Evolutionary conservation across 2,329 filamentous ascomycete species (phyloP), one percentile per base, ranked within the genome.

Genomic region (Monilinia fructicola): DNA sequence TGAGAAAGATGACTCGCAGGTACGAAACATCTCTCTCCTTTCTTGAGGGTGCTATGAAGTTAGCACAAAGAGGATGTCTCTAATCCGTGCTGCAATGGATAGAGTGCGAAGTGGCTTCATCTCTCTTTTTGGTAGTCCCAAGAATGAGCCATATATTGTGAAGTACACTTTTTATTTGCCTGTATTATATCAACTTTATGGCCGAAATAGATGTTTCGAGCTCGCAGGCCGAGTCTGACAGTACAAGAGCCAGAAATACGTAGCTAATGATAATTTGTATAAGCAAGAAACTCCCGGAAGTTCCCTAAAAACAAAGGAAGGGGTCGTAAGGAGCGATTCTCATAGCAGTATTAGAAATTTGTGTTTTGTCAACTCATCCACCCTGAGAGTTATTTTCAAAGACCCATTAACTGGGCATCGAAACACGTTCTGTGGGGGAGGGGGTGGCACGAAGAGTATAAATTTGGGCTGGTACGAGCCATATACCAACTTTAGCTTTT

Each of bases 391-490:
- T 28, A 61, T 21, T 61, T 48, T n/a, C 38, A 10, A 10, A 26
- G n/a, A 23, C 4, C 28, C 44, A 18, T 23, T 26, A n/a, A 61
- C 16, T 50, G 44, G 11, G 26, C n/a, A 40, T 50, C n/a, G 14
- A 61, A 61, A 50, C 44, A 14, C 16, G 58, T 38, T 61, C 44
- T 61, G 14, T 50, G 58, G 28, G n/a, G 44, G 9, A 60, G 44
- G n/a, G 21, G 44, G 31, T 61, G 28, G 44, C 44, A 61, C 44
- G 50, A 35, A 38, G 42, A 21, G 14, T 50, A 14, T 61, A 18
- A 26, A 35, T 38, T 18, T 61, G 44, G 58, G 14, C 28, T 60
- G 7, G 48, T 38, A 16, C 35, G 56, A 38, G 44, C 44, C 28
- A 31, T 60, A 38, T 60, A 35, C 12, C 18, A 35, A 46, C 28